These are phyloP conservation scores for Amoebophrya sp. DNA, from an alignment of 169 alveolate genomes.

Conservation along the genomic window DNA sequence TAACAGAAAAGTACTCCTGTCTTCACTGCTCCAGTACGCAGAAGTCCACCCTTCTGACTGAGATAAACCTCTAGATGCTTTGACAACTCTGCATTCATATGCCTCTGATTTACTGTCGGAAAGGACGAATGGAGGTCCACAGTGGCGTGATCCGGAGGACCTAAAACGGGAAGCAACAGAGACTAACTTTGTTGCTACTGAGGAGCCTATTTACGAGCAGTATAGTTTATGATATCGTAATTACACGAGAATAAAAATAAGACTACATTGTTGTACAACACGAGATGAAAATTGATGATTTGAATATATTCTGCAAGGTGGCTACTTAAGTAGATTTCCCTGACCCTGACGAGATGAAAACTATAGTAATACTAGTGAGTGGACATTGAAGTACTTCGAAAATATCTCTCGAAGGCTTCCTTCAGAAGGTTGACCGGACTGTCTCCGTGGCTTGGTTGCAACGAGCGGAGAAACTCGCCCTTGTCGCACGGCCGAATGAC, in stretches of 20 bases:
- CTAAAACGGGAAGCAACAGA: too few species aligned
- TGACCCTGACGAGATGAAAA: too few species aligned
- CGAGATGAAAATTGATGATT: too few species aligned
- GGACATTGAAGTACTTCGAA: background rate
- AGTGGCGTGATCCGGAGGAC: background rate
- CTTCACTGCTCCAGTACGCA: background rate
- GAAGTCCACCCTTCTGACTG: background rate
- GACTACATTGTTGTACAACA: too few species aligned
- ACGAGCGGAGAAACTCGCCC: background rate
- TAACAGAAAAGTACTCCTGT: background rate
- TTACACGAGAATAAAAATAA: too few species aligned
- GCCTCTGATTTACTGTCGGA: background rate
- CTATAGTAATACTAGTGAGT: background rate
- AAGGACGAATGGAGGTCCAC: background rate
- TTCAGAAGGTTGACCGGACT: background rate
- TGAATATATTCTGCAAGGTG: too few species aligned
- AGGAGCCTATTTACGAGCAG: too few species aligned
- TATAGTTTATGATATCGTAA: too few species aligned
- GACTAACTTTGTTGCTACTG: too few species aligned
- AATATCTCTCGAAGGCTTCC: background rate
- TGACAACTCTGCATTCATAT: background rate
- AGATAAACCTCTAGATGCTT: background rate
- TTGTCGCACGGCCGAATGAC: slow-evolving; percentile 17
- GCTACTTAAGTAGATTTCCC: too few species aligned
- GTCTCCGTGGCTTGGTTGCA: background rate